phyloP scores from a whole-genome alignment of 352 stramenopile species.

The Phytopythium delawarense region DNA sequence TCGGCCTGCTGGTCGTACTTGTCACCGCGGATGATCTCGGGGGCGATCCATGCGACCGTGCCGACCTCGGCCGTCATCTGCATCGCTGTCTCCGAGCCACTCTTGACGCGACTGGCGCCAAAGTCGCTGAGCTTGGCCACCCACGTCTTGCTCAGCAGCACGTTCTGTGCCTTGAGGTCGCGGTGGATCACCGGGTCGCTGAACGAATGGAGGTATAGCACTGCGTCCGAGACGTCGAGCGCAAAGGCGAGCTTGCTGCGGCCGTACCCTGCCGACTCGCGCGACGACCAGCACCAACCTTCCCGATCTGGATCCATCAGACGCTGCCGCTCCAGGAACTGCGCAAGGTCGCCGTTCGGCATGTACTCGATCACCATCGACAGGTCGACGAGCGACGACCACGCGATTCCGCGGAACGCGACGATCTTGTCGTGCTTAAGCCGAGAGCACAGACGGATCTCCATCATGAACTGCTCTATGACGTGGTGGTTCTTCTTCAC shows the following conservation, averaged over 20 bases:
- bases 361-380: conserved; percentile 49
- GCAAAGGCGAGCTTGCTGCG: conserved; percentile 29
- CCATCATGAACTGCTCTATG: conserved; percentile 39
- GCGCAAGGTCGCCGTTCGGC: conserved; percentile 33
- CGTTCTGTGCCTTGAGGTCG: conserved; percentile 57
- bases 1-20: conserved; percentile 44
- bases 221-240: conserved; percentile 28
- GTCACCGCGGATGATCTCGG: conserved; percentile 44
- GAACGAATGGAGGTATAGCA: conserved; percentile 43
- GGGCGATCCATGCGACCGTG: conserved; percentile 51
- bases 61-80: conserved; percentile 51
- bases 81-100: conserved; percentile 14
- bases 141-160: conserved; percentile 42
- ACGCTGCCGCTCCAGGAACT: conserved; percentile 21
- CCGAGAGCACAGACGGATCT: conserved; percentile 46
- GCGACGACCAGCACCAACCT: conserved; percentile 26
- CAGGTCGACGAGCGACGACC: conserved; percentile 39
- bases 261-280: conserved; percentile 17
- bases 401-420: conserved; percentile 38
- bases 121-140: conserved; percentile 59
- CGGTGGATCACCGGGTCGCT: conserved; percentile 42
- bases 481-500: conserved; percentile 31
- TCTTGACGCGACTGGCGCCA: conserved; percentile 38
- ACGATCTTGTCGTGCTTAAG: conserved; percentile 51
- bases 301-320: conserved; percentile 25